A percentile compares a stretch with the other conserved stretches of the same genome.
phyloP scores from a whole-genome alignment of 257 asterid species.

The Nicotiana knightiana region DNA sequence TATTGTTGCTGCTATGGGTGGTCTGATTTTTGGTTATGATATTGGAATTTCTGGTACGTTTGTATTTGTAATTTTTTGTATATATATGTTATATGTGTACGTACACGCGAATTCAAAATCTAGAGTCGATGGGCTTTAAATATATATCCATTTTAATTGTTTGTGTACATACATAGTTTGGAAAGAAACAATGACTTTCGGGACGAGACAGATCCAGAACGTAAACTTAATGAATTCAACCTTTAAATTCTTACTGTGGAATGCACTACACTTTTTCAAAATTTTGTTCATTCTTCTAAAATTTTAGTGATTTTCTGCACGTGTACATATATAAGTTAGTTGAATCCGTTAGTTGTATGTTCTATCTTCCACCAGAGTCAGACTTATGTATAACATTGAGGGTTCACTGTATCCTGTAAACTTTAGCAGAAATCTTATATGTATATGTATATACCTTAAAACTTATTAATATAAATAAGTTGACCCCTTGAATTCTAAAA shows the following conservation, averaged over 20 bases:
- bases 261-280: not conserved
- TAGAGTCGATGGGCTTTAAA: not conserved
- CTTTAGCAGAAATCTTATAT: too few species aligned
- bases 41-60: slow-evolving; percentile 74
- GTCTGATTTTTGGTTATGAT: slow-evolving; percentile 82
- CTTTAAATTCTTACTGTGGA: not conserved
- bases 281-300: not conserved
- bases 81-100: too few species aligned
- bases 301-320: not conserved
- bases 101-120: not conserved
- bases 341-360: too few species aligned
- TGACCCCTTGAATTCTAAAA: too few species aligned
- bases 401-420: too few species aligned
- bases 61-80: not conserved
- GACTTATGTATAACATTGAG: too few species aligned
- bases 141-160: not conserved
- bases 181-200: not conserved
- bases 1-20: slow-evolving; percentile 90
- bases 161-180: not conserved
- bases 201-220: not conserved
- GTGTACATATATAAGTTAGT: not conserved
- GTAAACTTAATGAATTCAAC: not conserved
- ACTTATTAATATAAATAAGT: too few species aligned
- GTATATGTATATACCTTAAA: too few species aligned
- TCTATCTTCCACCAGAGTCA: too few species aligned